A percentile compares a stretch with the other conserved stretches of the same genome.
These are phyloP conservation scores for Calonectria henricotiae DNA, from an alignment of 2,329 filamentous ascomycete species.

Conservation along the genomic window DNA sequence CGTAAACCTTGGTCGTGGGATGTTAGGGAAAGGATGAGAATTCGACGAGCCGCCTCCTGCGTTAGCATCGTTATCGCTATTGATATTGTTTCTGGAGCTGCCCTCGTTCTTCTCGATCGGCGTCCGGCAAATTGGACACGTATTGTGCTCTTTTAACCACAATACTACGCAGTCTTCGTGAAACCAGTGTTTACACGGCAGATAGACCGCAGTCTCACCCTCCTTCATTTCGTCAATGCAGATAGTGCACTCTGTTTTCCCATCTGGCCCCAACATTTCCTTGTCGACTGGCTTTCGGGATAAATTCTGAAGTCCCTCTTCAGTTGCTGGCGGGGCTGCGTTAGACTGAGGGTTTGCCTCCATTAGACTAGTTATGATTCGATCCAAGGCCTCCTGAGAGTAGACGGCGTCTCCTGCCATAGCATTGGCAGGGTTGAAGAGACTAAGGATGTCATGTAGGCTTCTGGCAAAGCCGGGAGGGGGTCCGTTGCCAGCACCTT, in stretches of 20 bases:
- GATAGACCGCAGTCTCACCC: constrained; percentile 80
- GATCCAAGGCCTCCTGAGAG: constrained; percentile 90
- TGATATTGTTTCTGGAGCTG: constrained; percentile 42
- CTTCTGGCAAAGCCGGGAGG: constrained; percentile 54
- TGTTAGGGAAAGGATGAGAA: constrained; percentile 33
- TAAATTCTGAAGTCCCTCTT: constrained; percentile 81
- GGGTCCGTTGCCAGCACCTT: constrained; percentile 39
- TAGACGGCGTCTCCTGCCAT: constrained; percentile 87
- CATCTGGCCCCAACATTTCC: constrained; percentile 77
- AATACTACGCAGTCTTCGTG: constrained; percentile 85
- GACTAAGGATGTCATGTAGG: constrained; percentile 69
- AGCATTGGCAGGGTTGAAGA: constrained; percentile 70
- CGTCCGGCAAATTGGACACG: constrained; percentile 86
- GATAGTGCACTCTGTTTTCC: constrained; percentile 90
- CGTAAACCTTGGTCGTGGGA: constrained; percentile 14
- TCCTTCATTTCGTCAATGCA: constrained; percentile 90
- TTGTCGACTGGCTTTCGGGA: constrained; percentile 80
- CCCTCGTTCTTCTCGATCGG: constrained; percentile 64
- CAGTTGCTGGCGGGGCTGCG: constrained; percentile 86
- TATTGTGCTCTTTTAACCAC: constrained; percentile 93
- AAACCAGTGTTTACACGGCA: constrained; percentile 96
- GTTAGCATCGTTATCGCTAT: constrained; percentile 31
- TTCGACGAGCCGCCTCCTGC: constrained; percentile 36
- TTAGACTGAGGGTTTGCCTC: constrained; percentile 84
- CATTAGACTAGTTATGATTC: constrained; percentile 90